Evolutionary conservation across 2,329 filamentous ascomycete genomes (phyloP), one percentile per base, ranked within the genome.

Genomic region (Trichoderma harzianum): DNA sequence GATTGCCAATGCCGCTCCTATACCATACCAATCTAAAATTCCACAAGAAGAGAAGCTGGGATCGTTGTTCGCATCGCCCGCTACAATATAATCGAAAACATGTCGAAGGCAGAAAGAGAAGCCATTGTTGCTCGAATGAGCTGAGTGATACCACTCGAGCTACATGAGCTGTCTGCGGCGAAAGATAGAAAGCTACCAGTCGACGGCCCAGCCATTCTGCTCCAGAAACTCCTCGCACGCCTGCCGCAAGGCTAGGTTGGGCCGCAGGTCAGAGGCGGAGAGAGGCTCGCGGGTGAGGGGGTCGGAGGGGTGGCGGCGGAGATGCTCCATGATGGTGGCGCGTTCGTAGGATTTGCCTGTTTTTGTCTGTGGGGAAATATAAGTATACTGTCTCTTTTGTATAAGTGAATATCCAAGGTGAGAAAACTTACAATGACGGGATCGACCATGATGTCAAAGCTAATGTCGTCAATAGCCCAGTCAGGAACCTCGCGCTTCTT

Each of bases 291-390:
- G 86, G 0, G 95, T 98, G 43, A 98, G 81, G 0, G 96, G 96
- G 79, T 99, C 96, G 16, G 89, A 92, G 0, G 86, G 86, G 39
- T 89, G 89, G 26, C 92, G 86, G 77, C 92, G 91, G 30, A 99
- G 85, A 79, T 98, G 94, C 81, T 97, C 94, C 78, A 94, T 86
- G 73, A 99, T 92, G 18, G 93, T 93, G 0, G 93, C 87, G 55
- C 95, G 89, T 80, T 98, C 96, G 79, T 97, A 99, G 1, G 92
- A 96, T 74, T 95, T 93, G 14, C 96, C 96, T 1, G 92, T 95
- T 77, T 92, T 94, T 1, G 93, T 95, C 91, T 85, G 39, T 7
- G 1, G 1, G 11, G 10, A 21, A 3, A 7, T 16, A 24, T 43
- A 21, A 64, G 36, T 11, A 51, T 21, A 6, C 43, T 51, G n/a